Base-by-base conservation (phyloP, 139 green algal species). In the Coccomyxa sp. region DNA sequence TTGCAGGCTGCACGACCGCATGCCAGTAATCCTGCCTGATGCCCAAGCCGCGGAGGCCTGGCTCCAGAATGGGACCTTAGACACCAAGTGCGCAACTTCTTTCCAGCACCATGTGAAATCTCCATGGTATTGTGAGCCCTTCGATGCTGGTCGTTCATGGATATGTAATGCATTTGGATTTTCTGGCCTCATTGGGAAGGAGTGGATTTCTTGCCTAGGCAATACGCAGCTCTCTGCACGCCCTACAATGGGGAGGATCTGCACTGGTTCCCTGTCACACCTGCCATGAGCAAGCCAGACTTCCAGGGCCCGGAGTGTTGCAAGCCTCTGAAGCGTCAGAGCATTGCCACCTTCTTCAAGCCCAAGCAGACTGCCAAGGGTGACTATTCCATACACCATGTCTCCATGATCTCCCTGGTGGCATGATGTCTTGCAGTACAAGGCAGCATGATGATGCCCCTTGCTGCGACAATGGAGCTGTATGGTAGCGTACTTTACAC, bases 1-100 rank as follows among this genome's bases (percentile, higher is more conserved):
- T 21, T 81, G 81, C 79, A 84, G 84, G 93, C 90, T 97, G 82
- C 94, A 97, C 83, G 89, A 95, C 91, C 88, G 94, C 66, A 96
- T 96, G 94, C 94, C 94, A 0, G 92, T 93, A 27, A 78, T 97
- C 14, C 89, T 97, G 30, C 82, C 68, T 14, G 82, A 71, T 30
- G 30, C 87, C 13, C 85, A 85, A 66, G 86, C 81, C 13, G 82
- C 81, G 58, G 77, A 77, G 38, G 30, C 30, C 4, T 95, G 92
- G 92, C 84, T 95, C 68, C 15, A 77, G 68, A n/a, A n/a, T n/a
- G 80, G 59, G 15, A 28, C n/a, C 30, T 21, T 83, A 13, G 38
- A 79, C 27, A 25, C 27, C 58, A 82, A 82, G 78, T 82, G 78
- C 71, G 71, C 23, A 78, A 30, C 1, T 45, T 78, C 71, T 30